These are phyloP conservation scores for Pseudocercospora fijiensis DNA, from an alignment of 2,329 filamentous ascomycete species.

Conservation along the genomic window DNA sequence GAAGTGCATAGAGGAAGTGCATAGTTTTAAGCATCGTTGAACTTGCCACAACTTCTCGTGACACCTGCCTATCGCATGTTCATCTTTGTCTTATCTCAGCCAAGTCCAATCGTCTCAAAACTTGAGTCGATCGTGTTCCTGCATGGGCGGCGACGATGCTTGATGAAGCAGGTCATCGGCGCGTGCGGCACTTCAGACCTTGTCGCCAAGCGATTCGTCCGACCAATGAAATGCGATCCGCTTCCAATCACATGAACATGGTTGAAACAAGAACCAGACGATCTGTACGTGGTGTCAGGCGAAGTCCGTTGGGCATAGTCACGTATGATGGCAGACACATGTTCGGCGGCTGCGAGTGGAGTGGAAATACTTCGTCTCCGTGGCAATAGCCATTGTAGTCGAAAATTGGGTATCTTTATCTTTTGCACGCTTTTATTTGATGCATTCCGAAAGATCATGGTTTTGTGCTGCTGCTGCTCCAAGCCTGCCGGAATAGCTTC, in stretches of 20 bases:
- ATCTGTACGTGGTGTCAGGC: conserved; percentile 1
- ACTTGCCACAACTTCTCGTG: conserved; percentile 6
- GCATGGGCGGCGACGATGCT: conserved; percentile 14
- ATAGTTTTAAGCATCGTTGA: conserved; percentile 6
- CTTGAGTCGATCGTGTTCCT: conserved; percentile 4
- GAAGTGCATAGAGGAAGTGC: neutral
- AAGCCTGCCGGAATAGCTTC: conserved; percentile 55
- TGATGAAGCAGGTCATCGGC: conserved; percentile 13
- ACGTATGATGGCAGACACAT: neutral
- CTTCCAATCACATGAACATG: neutral
- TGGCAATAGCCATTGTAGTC: neutral
- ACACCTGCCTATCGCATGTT: conserved; percentile 18
- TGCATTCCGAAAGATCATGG: neutral
- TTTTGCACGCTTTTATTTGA: neutral
- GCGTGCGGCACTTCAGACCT: conserved; percentile 4
- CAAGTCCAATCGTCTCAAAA: conserved; percentile 6
- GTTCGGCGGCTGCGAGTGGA: neutral
- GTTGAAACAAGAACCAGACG: conserved; percentile 10
- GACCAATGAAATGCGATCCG: conserved; percentile 4
- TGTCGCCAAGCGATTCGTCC: conserved; percentile 13
- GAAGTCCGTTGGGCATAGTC: conserved; percentile 1
- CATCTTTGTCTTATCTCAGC: conserved; percentile 12
- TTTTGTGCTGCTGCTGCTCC: conserved; percentile 8
- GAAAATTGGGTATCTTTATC: conserved; percentile 3
- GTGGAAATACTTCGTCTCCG: neutral